Evolutionary conservation across 2,329 filamentous ascomycete species (phyloP).

Genomic region (Microascus cirrosus): DNA sequence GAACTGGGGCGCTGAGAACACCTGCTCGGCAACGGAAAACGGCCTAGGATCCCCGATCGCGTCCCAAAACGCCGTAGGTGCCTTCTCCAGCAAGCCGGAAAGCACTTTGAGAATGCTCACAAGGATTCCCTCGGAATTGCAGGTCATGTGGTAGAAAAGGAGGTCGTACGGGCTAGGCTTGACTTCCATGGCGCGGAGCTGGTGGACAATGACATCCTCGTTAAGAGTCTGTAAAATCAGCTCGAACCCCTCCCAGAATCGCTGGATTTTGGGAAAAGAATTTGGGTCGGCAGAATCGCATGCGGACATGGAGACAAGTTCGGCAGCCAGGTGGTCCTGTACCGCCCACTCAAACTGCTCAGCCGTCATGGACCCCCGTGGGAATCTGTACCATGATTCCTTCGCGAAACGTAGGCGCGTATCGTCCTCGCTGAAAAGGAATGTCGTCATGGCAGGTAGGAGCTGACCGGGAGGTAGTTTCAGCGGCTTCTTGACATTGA

Average conservation of each 20-base stretch:
- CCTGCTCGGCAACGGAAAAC: constrained; percentile 69
- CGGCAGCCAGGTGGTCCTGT: constrained; percentile 57
- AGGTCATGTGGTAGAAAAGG: constrained; percentile 43
- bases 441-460: constrained; percentile 73
- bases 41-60: constrained; percentile 73
- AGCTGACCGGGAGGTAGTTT: constrained; percentile 62
- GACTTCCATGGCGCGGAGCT: constrained; percentile 67
- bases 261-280: constrained; percentile 39
- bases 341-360: constrained; percentile 84
- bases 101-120: constrained; percentile 61
- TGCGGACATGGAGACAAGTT: constrained; percentile 49
- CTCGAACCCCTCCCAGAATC: constrained; percentile 70
- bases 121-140: constrained; percentile 46
- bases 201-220: constrained; percentile 63
- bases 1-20: constrained; percentile 63
- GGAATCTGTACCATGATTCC: constrained; percentile 55
- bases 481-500: constrained; percentile 66
- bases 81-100: constrained; percentile 60
- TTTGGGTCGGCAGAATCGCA: constrained; percentile 26
- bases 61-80: constrained; percentile 76
- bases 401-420: constrained; percentile 56
- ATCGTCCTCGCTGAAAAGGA: constrained; percentile 66
- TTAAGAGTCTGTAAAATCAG: constrained; percentile 65
- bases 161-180: constrained; percentile 60
- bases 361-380: constrained; percentile 47